A percentile compares a stretch with the other conserved stretches of the same genome.
Evolutionary conservation across 2,329 filamentous ascomycete species (phyloP).

Genomic region (Colletotrichum paranaense): DNA sequence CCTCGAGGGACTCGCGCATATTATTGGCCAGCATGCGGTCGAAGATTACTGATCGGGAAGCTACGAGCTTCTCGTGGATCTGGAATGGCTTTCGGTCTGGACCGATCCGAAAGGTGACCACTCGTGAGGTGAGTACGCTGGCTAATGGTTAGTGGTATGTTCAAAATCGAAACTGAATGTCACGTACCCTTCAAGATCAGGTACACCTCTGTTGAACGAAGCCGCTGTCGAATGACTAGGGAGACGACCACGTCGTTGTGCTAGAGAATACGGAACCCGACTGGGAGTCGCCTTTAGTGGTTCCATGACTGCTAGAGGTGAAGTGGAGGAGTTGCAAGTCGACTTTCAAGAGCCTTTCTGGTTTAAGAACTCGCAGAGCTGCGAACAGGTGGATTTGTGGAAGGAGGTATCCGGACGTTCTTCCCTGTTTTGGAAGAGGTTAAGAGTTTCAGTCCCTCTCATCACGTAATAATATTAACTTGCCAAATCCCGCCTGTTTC

Average conservation of each 20-base stretch:
- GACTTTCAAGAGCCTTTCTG: neutral
- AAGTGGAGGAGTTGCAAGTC: neutral
- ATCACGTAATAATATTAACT: neutral
- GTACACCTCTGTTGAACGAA: neutral
- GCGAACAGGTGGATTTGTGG: neutral
- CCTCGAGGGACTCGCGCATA: neutral
- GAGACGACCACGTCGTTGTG: neutral
- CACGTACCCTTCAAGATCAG: neutral
- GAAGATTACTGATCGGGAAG: neutral
- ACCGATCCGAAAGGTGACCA: neutral
- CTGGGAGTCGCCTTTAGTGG: neutral
- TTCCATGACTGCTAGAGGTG: neutral
- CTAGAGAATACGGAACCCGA: neutral
- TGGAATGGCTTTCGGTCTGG: neutral
- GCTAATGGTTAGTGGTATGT: neutral
- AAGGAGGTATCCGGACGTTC: neutral
- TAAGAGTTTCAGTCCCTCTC: neutral
- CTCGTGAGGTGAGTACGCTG: constrained; percentile 1
- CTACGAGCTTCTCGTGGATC: constrained; percentile 8
- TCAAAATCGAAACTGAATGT: neutral
- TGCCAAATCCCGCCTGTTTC: too few relatives aligned
- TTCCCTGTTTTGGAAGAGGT: too few relatives aligned
- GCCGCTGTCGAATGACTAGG: neutral
- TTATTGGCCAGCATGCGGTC: neutral
- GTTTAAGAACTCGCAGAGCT: neutral